phyloP scores from a whole-genome alignment of 1,284 basidiomycete genomes.

The Puccinia novopanici region DNA sequence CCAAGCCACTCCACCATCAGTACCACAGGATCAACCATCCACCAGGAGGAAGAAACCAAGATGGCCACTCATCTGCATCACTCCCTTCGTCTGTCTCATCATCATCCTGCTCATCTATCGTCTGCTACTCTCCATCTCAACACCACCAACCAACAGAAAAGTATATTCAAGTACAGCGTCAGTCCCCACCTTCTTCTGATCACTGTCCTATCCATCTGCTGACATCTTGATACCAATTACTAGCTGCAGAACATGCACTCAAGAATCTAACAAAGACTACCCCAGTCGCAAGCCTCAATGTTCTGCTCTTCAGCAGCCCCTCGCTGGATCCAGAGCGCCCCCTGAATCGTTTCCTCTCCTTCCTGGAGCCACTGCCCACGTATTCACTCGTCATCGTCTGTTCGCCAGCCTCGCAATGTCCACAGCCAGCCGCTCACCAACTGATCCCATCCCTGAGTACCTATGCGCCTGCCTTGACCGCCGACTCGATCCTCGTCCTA shows the following conservation, averaged over 20 bases:
- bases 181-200: too few species aligned
- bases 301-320: neutral
- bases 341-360: neutral
- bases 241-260: neutral
- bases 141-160: too few species aligned
- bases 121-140: too few species aligned
- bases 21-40: too few species aligned
- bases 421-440: neutral
- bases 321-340: neutral
- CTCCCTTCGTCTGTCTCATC: too few species aligned
- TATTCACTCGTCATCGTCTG: slow-evolving; percentile 3
- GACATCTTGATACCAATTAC: neutral
- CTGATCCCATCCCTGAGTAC: neutral
- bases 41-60: too few species aligned
- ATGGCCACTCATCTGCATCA: too few species aligned
- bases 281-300: neutral
- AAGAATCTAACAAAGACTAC: neutral
- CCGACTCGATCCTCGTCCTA: slow-evolving; percentile 21
- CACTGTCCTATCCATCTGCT: too few species aligned
- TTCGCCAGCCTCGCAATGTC: slow-evolving; percentile 4
- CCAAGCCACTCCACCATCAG: too few species aligned
- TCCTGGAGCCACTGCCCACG: neutral
- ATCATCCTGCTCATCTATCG: too few species aligned
- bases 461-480: neutral
- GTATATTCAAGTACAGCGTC: too few species aligned